A percentile compares a stretch with the other conserved stretches of the same genome.
phyloP scores from a whole-genome alignment of 805 yeast species.

The Spathaspora girioi region DNA sequence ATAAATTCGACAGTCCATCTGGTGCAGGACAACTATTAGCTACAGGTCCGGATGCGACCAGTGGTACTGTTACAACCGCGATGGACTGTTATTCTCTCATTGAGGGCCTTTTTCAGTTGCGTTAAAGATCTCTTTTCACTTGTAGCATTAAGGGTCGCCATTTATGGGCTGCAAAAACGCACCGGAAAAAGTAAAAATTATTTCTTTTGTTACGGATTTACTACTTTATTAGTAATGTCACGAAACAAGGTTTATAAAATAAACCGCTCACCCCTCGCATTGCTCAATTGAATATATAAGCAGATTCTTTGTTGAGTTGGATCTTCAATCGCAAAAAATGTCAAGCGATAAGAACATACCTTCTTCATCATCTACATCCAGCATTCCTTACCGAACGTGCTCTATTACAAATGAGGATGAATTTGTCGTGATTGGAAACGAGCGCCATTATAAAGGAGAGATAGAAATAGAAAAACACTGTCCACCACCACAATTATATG shows the following conservation, averaged over 20 bases:
- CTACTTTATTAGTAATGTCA: not conserved
- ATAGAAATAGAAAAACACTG: not conserved
- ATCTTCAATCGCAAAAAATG: not conserved
- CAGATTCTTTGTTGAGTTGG: not conserved
- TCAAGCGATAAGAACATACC: not conserved
- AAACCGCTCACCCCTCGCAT: not conserved
- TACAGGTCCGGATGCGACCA: no score
- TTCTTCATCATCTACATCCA: not conserved
- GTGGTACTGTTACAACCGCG: no score
- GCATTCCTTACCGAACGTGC: constrained; percentile 1
- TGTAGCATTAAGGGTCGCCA: not conserved
- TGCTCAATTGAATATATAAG: not conserved
- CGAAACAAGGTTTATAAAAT: not conserved
- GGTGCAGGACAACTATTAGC: no score
- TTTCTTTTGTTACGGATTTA: not conserved
- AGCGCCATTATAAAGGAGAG: constrained; percentile 1
- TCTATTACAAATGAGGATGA: constrained; percentile 2
- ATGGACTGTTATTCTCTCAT: no score
- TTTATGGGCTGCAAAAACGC: not conserved
- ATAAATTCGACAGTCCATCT: no score
- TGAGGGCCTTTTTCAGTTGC: no score
- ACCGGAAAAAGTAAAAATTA: not conserved
- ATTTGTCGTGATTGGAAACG: constrained; percentile 2
- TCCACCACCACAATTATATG: not conserved
- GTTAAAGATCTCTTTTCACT: no score